Evolutionary conservation across 2,329 filamentous ascomycete species (phyloP).

Genomic region (Proliferodiscus dingleyae): DNA sequence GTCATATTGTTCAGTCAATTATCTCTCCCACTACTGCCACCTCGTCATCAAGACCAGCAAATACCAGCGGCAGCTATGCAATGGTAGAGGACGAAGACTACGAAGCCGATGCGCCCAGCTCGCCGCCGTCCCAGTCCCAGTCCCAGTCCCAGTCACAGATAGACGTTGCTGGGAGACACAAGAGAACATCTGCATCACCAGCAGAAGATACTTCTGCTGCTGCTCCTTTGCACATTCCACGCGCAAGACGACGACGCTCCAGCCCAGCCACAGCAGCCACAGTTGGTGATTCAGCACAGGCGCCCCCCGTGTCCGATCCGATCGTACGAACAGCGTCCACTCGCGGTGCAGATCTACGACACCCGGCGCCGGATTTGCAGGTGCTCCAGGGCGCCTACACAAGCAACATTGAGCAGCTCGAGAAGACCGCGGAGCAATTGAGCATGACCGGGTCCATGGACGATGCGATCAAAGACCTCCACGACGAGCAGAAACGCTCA

Average conservation of each 20-base stretch:
- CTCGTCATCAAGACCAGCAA: too few relatives aligned
- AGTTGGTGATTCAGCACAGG: conserved; percentile 8
- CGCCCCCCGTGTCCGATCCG: conserved; percentile 9
- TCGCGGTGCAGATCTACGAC: conserved; percentile 36
- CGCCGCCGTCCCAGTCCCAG: not conserved
- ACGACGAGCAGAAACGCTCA: conserved; percentile 64
- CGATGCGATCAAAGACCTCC: conserved; percentile 69
- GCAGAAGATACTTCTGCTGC: conserved; percentile 1
- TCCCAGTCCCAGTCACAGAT: not conserved
- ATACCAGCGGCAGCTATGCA: conserved; percentile 15
- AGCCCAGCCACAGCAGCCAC: conserved; percentile 18
- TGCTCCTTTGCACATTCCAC: conserved; percentile 15
- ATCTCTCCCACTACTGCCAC: conserved; percentile 5
- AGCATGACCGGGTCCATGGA: conserved; percentile 70
- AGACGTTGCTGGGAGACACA: not conserved
- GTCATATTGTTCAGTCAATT: conserved; percentile 13
- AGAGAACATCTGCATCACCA: conserved; percentile 3
- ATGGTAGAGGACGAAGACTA: conserved; percentile 18
- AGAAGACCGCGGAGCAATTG: conserved; percentile 70
- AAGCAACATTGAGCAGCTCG: conserved; percentile 67
- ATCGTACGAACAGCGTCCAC: conserved; percentile 20
- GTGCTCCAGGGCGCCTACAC: conserved; percentile 56
- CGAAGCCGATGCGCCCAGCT: conserved; percentile 9
- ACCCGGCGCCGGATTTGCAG: conserved; percentile 59
- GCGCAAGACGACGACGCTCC: conserved; percentile 13